A percentile compares a stretch with the other conserved stretches of the same genome.
phyloP scores from a whole-genome alignment of 1,139 yeast genomes.

The Suhomyces wounanorum region DNA sequence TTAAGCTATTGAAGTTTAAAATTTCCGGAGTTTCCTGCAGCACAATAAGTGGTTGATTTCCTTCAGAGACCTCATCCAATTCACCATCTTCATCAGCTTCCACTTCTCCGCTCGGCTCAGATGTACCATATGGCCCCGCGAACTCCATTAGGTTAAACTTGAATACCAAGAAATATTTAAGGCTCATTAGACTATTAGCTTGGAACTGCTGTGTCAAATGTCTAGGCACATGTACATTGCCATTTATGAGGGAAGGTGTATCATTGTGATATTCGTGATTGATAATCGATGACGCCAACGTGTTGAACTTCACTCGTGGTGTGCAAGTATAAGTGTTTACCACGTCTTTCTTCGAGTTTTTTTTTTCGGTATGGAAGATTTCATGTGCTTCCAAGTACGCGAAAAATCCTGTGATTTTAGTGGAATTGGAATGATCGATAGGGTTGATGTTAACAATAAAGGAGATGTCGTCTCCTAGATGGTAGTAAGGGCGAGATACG shows the following conservation, averaged over 20 bases:
- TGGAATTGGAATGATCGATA: constrained; percentile 15
- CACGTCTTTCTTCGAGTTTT: constrained; percentile 14
- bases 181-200: constrained; percentile 38
- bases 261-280: constrained; percentile 7
- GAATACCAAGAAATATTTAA: constrained; percentile 41
- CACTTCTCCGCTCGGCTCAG: not conserved
- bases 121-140: constrained; percentile 8
- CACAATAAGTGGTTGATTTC: not conserved
- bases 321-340: constrained; percentile 40
- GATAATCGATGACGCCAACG: constrained; percentile 34
- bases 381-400: constrained; percentile 47
- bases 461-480: constrained; percentile 51
- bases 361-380: constrained; percentile 25
- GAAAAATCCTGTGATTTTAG: constrained; percentile 37
- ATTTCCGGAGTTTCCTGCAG: not conserved
- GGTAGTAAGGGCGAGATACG: constrained; percentile 47
- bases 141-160: constrained; percentile 39
- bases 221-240: constrained; percentile 35
- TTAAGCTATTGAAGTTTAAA: constrained; percentile 7
- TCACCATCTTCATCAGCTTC: not conserved
- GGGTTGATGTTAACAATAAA: constrained; percentile 31
- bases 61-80: not conserved
- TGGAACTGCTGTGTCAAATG: constrained; percentile 41
- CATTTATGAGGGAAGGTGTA: constrained; percentile 22
- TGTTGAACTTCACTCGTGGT: constrained; percentile 39